Conservation (phyloP, 1,284 basidiomycete species). For the Boletus semigastroideus region DNA sequence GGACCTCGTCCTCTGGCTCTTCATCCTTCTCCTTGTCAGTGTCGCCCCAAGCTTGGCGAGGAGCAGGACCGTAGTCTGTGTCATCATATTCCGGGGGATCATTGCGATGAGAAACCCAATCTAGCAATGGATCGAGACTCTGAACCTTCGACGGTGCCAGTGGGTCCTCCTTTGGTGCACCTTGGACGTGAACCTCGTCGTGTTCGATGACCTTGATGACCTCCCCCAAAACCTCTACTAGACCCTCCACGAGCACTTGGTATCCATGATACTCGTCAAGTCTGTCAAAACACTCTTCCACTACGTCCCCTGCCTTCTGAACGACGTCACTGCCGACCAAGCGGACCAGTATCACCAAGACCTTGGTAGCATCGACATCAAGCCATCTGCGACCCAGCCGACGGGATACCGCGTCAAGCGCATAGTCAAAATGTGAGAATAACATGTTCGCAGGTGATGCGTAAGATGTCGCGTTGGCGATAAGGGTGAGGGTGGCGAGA, state of each 20-base stretch:
- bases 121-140: constrained; percentile 51
- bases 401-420: constrained; percentile 83
- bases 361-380: constrained; percentile 76
- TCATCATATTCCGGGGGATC: constrained; percentile 39
- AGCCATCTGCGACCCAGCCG: constrained; percentile 75
- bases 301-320: constrained; percentile 83
- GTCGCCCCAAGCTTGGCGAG: constrained; percentile 53
- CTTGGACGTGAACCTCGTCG: constrained; percentile 37
- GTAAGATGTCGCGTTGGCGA: constrained; percentile 74
- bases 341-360: constrained; percentile 79
- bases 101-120: constrained; percentile 63
- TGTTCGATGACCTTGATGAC: constrained; percentile 71
- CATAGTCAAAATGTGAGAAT: constrained; percentile 92
- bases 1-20: constrained; percentile 22
- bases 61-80: constrained; percentile 60
- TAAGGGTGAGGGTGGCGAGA: constrained; percentile 63
- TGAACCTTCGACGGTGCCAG: constrained; percentile 18
- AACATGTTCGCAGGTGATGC: constrained; percentile 82
- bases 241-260: constrained; percentile 76
- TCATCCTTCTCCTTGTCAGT: constrained; percentile 29
- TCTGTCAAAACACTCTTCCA: constrained; percentile 93
- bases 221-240: constrained; percentile 83
- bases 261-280: constrained; percentile 94
- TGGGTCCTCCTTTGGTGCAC: constrained; percentile 18
- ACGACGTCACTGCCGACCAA: constrained; percentile 85